These are phyloP conservation scores for Cyberlindnera veronae DNA, from an alignment of 805 yeast genomes.

Conservation along the genomic window DNA sequence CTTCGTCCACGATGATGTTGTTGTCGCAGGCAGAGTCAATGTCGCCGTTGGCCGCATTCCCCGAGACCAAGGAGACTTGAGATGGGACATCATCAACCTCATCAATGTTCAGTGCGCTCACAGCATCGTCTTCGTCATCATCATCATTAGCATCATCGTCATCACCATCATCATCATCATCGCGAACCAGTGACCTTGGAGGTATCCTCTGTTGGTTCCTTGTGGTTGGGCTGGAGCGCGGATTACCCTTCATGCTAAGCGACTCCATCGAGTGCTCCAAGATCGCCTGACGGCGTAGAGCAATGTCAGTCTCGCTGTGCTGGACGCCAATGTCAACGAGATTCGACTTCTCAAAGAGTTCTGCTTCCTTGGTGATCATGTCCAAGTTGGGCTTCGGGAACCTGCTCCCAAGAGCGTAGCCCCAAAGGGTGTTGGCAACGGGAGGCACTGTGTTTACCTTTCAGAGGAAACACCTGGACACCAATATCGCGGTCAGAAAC, in stretches of 20 bases:
- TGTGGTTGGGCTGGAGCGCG: too few species aligned
- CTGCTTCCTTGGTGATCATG: constrained; percentile 28
- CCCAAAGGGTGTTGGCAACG: neutral
- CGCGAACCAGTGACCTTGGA: too few species aligned
- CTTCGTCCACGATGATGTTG: constrained; percentile 32
- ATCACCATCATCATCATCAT: too few species aligned
- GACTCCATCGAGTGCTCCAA: constrained; percentile 3
- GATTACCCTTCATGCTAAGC: neutral
- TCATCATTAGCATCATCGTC: too few species aligned
- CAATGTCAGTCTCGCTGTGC: constrained; percentile 14
- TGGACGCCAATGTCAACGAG: constrained; percentile 31
- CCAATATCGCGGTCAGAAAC: too few species aligned
- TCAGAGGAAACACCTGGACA: constrained; percentile 6
- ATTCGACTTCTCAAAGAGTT: constrained; percentile 31
- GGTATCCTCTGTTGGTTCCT: too few species aligned
- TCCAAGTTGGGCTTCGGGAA: neutral
- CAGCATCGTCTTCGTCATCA: constrained; percentile 23
- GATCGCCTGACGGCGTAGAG: neutral
- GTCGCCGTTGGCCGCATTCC: constrained; percentile 2
- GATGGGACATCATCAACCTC: constrained; percentile 36
- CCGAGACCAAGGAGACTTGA: neutral
- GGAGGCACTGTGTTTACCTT: constrained; percentile 2
- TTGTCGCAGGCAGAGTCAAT: constrained; percentile 30
- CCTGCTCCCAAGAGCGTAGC: neutral
- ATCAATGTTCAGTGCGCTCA: constrained; percentile 36